phyloP scores from a whole-genome alignment of 176 grass and related monocot species.

The Chloris gayana region DNA sequence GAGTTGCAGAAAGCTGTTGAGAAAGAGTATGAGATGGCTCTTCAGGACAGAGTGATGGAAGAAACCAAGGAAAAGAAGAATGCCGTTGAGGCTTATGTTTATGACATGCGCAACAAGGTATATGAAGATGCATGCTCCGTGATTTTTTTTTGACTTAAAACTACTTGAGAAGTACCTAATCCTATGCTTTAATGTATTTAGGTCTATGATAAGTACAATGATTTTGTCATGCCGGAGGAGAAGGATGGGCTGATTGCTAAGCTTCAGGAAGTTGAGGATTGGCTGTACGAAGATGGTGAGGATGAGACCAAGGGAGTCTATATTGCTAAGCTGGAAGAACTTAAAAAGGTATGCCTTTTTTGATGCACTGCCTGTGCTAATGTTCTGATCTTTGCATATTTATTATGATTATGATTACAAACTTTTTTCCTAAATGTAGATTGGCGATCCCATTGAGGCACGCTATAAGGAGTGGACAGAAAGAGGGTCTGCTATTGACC shows the following conservation, averaged over 20 bases:
- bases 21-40: conserved; percentile 96
- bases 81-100: conserved; percentile 95
- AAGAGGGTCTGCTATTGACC: conserved; percentile 61
- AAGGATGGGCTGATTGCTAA: conserved; percentile 72
- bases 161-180: conserved; percentile 31
- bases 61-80: conserved; percentile 99
- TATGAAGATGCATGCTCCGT: not conserved
- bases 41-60: conserved; percentile 97
- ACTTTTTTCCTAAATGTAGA: conserved; percentile 30
- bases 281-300: conserved; percentile 98
- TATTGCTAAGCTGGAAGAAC: conserved; percentile 89
- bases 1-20: conserved; percentile 87
- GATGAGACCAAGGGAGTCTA: conserved; percentile 98
- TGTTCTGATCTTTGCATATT: not conserved
- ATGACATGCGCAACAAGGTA: conserved; percentile 99
- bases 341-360: conserved; percentile 57
- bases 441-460: conserved; percentile 69
- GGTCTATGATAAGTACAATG: conserved; percentile 73
- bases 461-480: conserved; percentile 80
- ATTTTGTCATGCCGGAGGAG: conserved; percentile 69
- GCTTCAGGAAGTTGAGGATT: conserved; percentile 95
- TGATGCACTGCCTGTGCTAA: not conserved
- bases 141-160: not conserved
- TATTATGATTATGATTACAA: not conserved
- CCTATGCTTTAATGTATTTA: conserved; percentile 44